phyloP scores from a whole-genome alignment of 2,329 filamentous ascomycete species.

The Aspergillus ustus region DNA sequence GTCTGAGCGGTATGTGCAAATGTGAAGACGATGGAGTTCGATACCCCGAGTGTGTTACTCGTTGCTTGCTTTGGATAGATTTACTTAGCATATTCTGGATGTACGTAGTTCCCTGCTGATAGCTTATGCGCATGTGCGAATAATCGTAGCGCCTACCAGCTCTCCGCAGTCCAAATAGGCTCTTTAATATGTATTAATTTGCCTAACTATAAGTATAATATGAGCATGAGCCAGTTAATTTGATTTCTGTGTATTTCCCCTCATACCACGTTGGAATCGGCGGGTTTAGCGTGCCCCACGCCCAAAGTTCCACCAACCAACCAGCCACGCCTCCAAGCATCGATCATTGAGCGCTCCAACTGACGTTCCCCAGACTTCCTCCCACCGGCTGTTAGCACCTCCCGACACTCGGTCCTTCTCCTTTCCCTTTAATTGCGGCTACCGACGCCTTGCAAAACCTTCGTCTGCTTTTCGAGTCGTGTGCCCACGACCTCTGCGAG shows the following conservation, averaged over 20 bases:
- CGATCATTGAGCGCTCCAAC: not conserved
- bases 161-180: not conserved
- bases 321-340: constrained; percentile 9
- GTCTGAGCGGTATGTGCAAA: not conserved
- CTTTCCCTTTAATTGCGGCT: not conserved
- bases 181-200: not conserved
- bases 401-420: not conserved
- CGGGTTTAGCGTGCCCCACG: constrained; percentile 16
- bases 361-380: constrained; percentile 10
- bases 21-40: constrained; percentile 7
- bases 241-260: not conserved
- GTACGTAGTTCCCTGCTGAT: not conserved
- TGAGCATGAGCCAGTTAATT: not conserved
- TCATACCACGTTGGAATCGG: not conserved
- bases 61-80: constrained; percentile 15
- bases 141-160: not conserved
- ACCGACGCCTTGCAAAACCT: not conserved
- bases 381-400: not conserved
- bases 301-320: constrained; percentile 15
- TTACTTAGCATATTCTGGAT: not conserved
- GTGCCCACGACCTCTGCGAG: not conserved
- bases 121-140: not conserved
- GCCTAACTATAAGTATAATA: not conserved
- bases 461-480: not conserved
- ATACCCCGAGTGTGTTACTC: constrained; percentile 13